Evolutionary conservation across 805 yeast species (phyloP).

Genomic region (Millerago galiae): DNA sequence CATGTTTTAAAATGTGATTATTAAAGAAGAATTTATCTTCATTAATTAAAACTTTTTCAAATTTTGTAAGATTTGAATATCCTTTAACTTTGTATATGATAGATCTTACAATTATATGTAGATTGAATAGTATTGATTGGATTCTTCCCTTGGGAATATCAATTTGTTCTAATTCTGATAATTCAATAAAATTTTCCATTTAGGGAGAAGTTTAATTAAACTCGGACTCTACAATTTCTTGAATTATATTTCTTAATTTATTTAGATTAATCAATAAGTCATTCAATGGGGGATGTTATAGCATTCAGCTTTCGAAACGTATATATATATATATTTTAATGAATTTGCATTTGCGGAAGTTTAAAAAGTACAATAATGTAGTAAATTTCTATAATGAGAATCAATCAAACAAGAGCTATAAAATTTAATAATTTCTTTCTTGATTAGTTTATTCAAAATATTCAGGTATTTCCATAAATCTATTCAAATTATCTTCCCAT

Average conservation of each 20-base stretch:
- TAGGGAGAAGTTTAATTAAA: background rate
- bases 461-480: background rate
- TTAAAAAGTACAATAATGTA: too few species aligned
- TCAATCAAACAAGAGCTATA: too few species aligned
- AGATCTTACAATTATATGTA: conserved; percentile 1
- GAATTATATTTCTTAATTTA: too few species aligned
- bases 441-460: background rate
- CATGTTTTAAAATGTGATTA: conserved; percentile 6
- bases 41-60: conserved; percentile 13
- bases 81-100: background rate
- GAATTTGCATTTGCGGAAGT: too few species aligned
- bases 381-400: too few species aligned
- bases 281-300: too few species aligned
- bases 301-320: too few species aligned
- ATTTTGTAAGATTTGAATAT: conserved; percentile 4
- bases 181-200: background rate
- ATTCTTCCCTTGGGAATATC: background rate
- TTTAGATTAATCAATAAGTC: too few species aligned
- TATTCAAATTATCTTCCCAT: conserved; percentile 41
- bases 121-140: background rate
- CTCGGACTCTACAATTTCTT: too few species aligned
- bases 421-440: too few species aligned
- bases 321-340: too few species aligned
- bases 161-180: conserved; percentile 16
- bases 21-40: conserved; percentile 16